phyloP scores from a whole-genome alignment of 192 early-diverging fungal species.

The Gorgonomyces haynaldii region DNA sequence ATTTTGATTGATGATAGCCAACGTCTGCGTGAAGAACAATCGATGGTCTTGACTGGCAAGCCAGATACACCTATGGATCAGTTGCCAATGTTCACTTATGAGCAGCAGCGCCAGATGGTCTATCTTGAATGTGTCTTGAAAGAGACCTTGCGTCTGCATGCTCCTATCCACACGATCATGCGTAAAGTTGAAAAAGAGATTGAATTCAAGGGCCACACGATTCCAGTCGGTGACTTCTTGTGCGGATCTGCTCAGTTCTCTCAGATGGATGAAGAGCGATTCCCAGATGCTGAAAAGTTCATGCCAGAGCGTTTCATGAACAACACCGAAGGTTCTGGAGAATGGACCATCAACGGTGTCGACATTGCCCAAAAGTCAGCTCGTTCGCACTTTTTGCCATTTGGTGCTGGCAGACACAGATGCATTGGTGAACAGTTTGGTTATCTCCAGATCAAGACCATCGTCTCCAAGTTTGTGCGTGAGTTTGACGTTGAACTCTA shows the following conservation, averaged over 20 bases:
- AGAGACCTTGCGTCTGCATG: conserved; percentile 85
- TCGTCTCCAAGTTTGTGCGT: conserved; percentile 70
- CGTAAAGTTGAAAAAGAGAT: conserved; percentile 72
- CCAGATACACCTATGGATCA: conserved; percentile 35
- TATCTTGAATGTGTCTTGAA: conserved; percentile 74
- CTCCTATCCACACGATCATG: conserved; percentile 89
- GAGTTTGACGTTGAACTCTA: conserved; percentile 64
- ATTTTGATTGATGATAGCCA: conserved; percentile 14
- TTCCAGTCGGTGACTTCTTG: conserved; percentile 84
- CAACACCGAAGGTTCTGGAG: conserved; percentile 29
- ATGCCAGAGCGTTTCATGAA: conserved; percentile 66
- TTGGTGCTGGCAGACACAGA: conserved; percentile 93
- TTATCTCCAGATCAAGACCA: conserved; percentile 90
- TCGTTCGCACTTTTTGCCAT: conserved; percentile 78
- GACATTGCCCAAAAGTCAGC: conserved; percentile 60
- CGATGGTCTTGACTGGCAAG: conserved; percentile 39
- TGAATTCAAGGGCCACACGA: conserved; percentile 67
- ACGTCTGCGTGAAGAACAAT: conserved; percentile 64
- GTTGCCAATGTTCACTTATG: conserved; percentile 41
- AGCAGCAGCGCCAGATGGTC: conserved; percentile 61
- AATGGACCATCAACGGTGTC: conserved; percentile 48
- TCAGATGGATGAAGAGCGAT: conserved; percentile 61
- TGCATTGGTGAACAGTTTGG: conserved; percentile 98
- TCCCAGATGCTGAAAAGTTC: conserved; percentile 72
- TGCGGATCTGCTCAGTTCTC: conserved; percentile 72